phyloP scores from a whole-genome alignment of 169 alveolate species.

The Eimeria zaria region DNA sequence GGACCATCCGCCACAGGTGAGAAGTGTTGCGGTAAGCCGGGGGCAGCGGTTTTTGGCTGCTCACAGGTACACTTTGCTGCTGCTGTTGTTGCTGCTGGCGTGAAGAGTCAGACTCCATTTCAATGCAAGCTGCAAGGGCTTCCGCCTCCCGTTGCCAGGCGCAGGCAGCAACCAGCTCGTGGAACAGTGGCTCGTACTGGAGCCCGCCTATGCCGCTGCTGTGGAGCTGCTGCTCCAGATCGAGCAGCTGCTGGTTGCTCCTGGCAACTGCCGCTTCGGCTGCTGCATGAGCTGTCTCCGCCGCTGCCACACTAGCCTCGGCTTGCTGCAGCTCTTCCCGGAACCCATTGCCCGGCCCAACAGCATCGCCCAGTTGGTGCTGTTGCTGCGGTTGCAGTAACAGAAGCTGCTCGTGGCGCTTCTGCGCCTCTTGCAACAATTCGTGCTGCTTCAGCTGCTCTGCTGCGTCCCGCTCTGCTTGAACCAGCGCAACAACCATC shows the following conservation, averaged over 20 bases:
- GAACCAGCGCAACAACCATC: slow-evolving; percentile 38
- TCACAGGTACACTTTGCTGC: background rate
- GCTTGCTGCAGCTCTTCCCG: slow-evolving; percentile 27
- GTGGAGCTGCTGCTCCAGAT: slow-evolving; percentile 81
- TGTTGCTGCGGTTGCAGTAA: slow-evolving; percentile 56
- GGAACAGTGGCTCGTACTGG: slow-evolving; percentile 69
- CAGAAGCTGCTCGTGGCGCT: slow-evolving; percentile 65
- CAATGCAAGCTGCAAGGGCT: slow-evolving; percentile 58
- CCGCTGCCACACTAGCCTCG: slow-evolving; percentile 24
- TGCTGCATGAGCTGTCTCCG: slow-evolving; percentile 30
- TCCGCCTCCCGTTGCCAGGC: slow-evolving; percentile 83
- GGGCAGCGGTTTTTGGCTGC: slow-evolving; percentile 26
- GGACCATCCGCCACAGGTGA: slow-evolving; percentile 80
- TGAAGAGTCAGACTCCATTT: slow-evolving; percentile 1
- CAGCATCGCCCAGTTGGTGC: background rate
- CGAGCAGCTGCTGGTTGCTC: slow-evolving; percentile 64
- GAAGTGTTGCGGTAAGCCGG: slow-evolving; percentile 62
- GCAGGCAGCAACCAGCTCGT: slow-evolving; percentile 68
- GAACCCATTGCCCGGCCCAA: background rate
- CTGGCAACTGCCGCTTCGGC: slow-evolving; percentile 63
- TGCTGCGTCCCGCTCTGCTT: slow-evolving; percentile 43
- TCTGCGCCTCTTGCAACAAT: slow-evolving; percentile 12
- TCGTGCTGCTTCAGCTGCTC: slow-evolving; percentile 60
- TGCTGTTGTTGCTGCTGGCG: slow-evolving; percentile 53
- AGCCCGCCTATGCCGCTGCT: slow-evolving; percentile 72